Base-by-base conservation (phyloP, 2,329 filamentous ascomycete species). In the Pseudocercospora macadamiae region DNA sequence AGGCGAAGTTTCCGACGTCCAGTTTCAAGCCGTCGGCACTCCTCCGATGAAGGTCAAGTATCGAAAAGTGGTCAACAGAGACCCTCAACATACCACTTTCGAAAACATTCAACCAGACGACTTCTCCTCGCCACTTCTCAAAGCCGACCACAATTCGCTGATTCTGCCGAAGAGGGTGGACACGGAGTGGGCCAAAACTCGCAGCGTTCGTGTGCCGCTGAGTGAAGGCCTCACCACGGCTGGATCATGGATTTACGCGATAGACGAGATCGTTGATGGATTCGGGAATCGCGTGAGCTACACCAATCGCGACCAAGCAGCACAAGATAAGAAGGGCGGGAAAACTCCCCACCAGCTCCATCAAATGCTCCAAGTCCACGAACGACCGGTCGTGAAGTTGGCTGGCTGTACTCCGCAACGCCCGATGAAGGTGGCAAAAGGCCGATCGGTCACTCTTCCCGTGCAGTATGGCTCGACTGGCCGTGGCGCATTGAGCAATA, bases 21-120 rank as follows among this genome's bases (percentile, higher is more conserved):
- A 87, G 16, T 80, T 99, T 52, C 87, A 93, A 68, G 91, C 97
- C 3, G 83, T 89, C 64, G 95, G 95, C 16, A 96, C 92, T 0
- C 91, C 96, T 2, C 95, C 95, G 2, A 80, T 99, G 64, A 93
- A 93, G 72, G 90, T 99, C 67, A 90, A 91, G 67, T 99, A 99
- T 75, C 95, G 91, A 68, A 89, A 92, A 54, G 88, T 87, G 5
- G 87, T 96, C 66, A 96, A 97, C 67, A 86, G 87, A 61, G 88
- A 90, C 64, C 87, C 96, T 64, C 87, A 88, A 67, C 90, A 90
- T 60, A 91, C 93, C 66, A 91, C 93, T 63, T 93, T 96, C 67
- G 93, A 97, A 75, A 96, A 91, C 69, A 86, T 99, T 44, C 93
- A 96, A 68, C 93, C 95, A 0, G 92, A 97, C 49, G 90, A 90